These are phyloP conservation scores for Tuber indicum DNA, from an alignment of 495 filamentous ascomycete genomes.

Conservation along the genomic window DNA sequence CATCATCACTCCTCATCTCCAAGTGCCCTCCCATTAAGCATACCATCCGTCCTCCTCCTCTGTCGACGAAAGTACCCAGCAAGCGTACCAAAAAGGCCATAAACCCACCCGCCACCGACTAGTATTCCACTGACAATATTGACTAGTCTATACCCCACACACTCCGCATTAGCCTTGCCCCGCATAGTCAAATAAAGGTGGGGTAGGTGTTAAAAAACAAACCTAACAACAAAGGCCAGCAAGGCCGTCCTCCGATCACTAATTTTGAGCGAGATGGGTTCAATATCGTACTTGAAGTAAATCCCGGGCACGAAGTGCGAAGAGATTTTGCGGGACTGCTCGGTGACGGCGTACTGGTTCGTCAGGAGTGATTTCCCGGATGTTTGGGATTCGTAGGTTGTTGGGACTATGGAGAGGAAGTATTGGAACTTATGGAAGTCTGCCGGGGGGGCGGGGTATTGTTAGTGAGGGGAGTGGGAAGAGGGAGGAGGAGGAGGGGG, in stretches of 20 bases:
- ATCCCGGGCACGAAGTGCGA: constrained; percentile 78
- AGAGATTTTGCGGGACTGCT: constrained; percentile 61
- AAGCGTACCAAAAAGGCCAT: constrained; percentile 44
- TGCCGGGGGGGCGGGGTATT: constrained; percentile 16
- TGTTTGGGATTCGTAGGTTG: constrained; percentile 66
- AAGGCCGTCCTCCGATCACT: constrained; percentile 73
- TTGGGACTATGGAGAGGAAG: constrained; percentile 93
- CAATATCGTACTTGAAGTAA: constrained; percentile 99
- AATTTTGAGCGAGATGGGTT: constrained; percentile 83
- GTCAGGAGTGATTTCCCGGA: constrained; percentile 65
- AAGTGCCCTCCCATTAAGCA: constrained; percentile 51
- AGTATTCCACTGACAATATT: constrained; percentile 57
- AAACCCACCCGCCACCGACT: constrained; percentile 58
- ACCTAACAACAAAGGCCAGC: constrained; percentile 64
- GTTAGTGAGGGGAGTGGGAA: not conserved
- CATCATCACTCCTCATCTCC: constrained; percentile 45
- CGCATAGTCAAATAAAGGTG: constrained; percentile 53
- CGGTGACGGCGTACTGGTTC: constrained; percentile 96
- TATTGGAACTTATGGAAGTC: constrained; percentile 98
- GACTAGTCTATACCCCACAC: constrained; percentile 51
- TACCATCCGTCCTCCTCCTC: constrained; percentile 48
- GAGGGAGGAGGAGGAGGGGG: not conserved
- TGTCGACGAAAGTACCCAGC: constrained; percentile 46
- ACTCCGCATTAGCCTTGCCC: constrained; percentile 56
- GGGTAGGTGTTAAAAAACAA: constrained; percentile 43